phyloP scores from a whole-genome alignment of 257 asterid species.

The Fraxinus excelsior region DNA sequence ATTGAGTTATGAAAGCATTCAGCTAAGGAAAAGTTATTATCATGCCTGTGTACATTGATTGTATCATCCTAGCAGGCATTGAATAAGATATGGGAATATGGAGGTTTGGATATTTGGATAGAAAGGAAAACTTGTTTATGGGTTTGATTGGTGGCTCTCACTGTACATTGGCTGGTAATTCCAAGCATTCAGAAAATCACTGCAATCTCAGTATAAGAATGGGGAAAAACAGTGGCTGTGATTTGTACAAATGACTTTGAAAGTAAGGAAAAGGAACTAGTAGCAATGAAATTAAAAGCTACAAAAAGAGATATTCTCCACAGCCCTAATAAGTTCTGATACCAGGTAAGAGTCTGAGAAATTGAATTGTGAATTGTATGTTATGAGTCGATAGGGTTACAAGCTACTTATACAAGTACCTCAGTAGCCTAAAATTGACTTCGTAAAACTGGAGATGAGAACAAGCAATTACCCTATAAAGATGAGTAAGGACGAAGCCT shows the following conservation, averaged over 20 bases:
- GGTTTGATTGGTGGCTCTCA: neutral
- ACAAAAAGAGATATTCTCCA: neutral
- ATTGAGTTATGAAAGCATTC: neutral
- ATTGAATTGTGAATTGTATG: neutral
- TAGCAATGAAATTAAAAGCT: neutral
- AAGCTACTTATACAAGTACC: neutral
- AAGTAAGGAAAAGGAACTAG: neutral
- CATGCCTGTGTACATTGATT: neutral
- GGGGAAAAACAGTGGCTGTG: neutral
- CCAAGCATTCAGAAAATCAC: neutral
- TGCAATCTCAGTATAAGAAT: neutral
- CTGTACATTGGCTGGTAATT: neutral
- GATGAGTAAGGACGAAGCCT: neutral
- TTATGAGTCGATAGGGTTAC: neutral
- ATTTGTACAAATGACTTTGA: neutral
- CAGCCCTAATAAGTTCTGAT: neutral
- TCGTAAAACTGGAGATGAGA: neutral
- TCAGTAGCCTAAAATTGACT: neutral
- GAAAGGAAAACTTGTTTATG: neutral
- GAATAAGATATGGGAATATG: neutral
- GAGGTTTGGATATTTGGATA: neutral
- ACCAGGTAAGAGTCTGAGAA: neutral
- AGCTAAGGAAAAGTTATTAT: neutral
- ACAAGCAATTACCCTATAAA: neutral
- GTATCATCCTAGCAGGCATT: neutral